Conservation (phyloP, 352 stramenopile species). For the Elongisporangium anandrum region DNA sequence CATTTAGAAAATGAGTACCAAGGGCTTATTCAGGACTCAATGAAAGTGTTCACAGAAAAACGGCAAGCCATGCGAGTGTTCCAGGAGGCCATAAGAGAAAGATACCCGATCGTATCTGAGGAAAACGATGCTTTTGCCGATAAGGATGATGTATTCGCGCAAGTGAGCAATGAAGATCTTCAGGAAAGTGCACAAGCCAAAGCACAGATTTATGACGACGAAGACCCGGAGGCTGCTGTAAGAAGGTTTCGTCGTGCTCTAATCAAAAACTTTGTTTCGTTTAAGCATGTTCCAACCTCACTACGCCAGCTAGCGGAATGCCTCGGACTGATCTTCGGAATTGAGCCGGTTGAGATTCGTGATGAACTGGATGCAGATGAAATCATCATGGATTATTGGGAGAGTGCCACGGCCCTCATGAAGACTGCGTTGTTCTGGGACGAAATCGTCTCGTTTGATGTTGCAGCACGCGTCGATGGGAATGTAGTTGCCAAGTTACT, state of each 20-base stretch:
- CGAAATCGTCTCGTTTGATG: slow-evolving; percentile 36
- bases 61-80: slow-evolving; percentile 22
- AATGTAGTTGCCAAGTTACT: slow-evolving; percentile 50
- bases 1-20: slow-evolving; percentile 52
- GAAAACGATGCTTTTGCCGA: neutral
- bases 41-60: slow-evolving; percentile 19
- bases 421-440: slow-evolving; percentile 43
- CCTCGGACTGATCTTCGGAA: slow-evolving; percentile 55
- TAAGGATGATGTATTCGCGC: neutral
- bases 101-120: slow-evolving; percentile 1
- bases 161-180: too few relatives aligned
- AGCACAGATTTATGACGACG: neutral
- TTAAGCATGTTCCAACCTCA: slow-evolving; percentile 37
- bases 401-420: slow-evolving; percentile 28
- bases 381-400: slow-evolving; percentile 73
- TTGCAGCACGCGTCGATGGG: slow-evolving; percentile 29
- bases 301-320: slow-evolving; percentile 67
- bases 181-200: neutral
- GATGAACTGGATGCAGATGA: slow-evolving; percentile 73
- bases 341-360: slow-evolving; percentile 47
- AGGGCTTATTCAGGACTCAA: slow-evolving; percentile 34
- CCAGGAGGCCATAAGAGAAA: slow-evolving; percentile 20
- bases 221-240: slow-evolving; percentile 1
- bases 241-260: slow-evolving; percentile 6
- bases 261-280: slow-evolving; percentile 31